phyloP scores from a whole-genome alignment of 2,329 filamentous ascomycete species.

The Venturia asperata region DNA sequence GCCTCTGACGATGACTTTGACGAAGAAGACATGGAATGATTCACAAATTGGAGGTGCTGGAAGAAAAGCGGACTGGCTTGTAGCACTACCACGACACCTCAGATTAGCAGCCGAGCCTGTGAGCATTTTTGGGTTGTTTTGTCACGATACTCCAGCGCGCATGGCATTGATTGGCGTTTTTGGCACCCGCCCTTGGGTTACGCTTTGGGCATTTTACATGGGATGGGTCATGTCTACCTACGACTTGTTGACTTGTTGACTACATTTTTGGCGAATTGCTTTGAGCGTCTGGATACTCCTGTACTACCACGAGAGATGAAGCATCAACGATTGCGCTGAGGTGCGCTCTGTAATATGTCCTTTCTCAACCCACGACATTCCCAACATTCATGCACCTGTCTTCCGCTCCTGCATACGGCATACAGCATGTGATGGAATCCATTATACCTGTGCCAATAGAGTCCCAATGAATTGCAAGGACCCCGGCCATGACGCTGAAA shows the following conservation, averaged over 20 bases:
- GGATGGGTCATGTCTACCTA: slow-evolving; percentile 10
- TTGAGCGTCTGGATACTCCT: neutral
- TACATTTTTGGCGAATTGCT: slow-evolving; percentile 10
- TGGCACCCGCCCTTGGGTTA: neutral
- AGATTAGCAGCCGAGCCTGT: neutral
- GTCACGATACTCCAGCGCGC: slow-evolving; percentile 5
- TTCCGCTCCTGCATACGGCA: neutral
- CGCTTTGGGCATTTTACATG: neutral
- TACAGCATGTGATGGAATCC: neutral
- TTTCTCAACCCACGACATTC: neutral
- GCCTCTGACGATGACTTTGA: slow-evolving; percentile 52
- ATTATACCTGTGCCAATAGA: neutral
- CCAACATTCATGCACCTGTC: slow-evolving; percentile 2
- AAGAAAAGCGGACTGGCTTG: neutral
- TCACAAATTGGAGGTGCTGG: neutral
- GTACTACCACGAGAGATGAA: neutral
- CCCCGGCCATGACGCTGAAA: neutral
- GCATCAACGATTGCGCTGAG: neutral
- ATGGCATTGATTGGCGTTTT: slow-evolving; percentile 13
- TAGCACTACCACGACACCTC: slow-evolving; percentile 1
- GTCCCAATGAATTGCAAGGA: neutral
- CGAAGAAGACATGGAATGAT: slow-evolving; percentile 17
- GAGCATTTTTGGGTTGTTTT: slow-evolving; percentile 11
- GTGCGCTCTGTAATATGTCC: neutral
- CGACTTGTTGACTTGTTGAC: neutral